Percentiles rank a stretch among this genome's conserved stretches.
These are phyloP conservation scores for Barnettozyma pratensis DNA, from an alignment of 805 yeast genomes.

Conservation along the genomic window DNA sequence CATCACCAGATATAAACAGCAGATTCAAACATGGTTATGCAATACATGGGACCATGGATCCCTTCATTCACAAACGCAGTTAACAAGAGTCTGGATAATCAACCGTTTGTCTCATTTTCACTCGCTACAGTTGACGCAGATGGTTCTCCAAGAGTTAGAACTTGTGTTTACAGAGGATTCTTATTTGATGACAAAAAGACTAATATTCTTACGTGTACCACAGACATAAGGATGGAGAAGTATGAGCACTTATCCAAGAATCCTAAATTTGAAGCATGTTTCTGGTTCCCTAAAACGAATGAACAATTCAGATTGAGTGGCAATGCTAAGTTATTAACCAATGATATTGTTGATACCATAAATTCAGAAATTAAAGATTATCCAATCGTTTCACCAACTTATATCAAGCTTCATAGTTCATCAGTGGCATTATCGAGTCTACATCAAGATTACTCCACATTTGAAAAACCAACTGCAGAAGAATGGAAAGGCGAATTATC, in stretches of 20 bases:
- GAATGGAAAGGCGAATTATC: slow-evolving; percentile 67
- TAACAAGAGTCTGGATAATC: slow-evolving; percentile 37
- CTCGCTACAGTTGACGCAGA: slow-evolving; percentile 58
- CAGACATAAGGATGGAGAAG: slow-evolving; percentile 69
- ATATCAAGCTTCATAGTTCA: slow-evolving; percentile 18
- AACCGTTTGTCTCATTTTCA: slow-evolving; percentile 57
- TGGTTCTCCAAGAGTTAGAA: slow-evolving; percentile 59
- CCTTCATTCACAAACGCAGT: slow-evolving; percentile 56
- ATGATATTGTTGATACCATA: slow-evolving; percentile 12
- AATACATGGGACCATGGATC: slow-evolving; percentile 71
- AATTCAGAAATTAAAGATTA: slow-evolving; percentile 20
- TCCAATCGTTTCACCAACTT: slow-evolving; percentile 28
- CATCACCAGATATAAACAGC: too few species aligned
- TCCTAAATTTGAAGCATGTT: slow-evolving; percentile 68
- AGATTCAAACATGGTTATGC: slow-evolving; percentile 17
- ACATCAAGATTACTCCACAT: not conserved
- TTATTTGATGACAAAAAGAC: slow-evolving; percentile 63
- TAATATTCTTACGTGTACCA: slow-evolving; percentile 62
- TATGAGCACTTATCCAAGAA: slow-evolving; percentile 41
- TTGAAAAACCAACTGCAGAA: slow-evolving; percentile 25
- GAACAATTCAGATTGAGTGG: slow-evolving; percentile 77
- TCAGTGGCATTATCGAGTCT: slow-evolving; percentile 17
- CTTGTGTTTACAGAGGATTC: slow-evolving; percentile 71
- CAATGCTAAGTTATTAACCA: slow-evolving; percentile 42
- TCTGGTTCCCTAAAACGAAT: slow-evolving; percentile 56